Conservation (phyloP, 345 rosid genomes). For the Lepidium aucheri region DNA sequence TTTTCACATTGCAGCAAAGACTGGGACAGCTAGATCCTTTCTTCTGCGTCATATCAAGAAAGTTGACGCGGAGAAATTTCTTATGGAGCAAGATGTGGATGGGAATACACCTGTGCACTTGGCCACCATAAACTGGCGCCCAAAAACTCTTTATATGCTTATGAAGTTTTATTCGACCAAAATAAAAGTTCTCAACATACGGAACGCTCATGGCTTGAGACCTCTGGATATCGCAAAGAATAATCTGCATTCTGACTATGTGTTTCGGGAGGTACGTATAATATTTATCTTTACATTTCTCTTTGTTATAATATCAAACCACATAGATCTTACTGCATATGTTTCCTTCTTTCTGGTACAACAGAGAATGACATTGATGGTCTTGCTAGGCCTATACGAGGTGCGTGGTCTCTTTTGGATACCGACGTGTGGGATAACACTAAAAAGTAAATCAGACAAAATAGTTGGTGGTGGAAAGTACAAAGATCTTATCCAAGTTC, state of each 20-base stretch:
- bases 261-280: background rate
- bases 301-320: no score
- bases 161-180: no score
- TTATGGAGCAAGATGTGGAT: background rate
- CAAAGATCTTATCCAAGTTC: background rate
- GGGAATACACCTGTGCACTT: background rate
- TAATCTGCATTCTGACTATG: background rate
- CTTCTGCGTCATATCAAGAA: background rate
- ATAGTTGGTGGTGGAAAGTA: background rate
- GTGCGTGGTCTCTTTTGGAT: no score
- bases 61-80: background rate
- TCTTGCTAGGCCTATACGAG: background rate
- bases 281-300: no score
- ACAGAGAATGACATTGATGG: background rate
- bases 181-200: no score
- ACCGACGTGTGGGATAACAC: no score
- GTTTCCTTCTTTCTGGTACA: background rate
- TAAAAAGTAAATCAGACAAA: no score
- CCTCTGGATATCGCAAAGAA: background rate
- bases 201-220: background rate
- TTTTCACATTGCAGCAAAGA: background rate
- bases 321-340: no score
- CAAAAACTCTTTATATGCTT: background rate
- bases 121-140: background rate
- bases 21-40: background rate